Base-by-base conservation (phyloP, 805 yeast species). In the Starmerella riodocensis region DNA sequence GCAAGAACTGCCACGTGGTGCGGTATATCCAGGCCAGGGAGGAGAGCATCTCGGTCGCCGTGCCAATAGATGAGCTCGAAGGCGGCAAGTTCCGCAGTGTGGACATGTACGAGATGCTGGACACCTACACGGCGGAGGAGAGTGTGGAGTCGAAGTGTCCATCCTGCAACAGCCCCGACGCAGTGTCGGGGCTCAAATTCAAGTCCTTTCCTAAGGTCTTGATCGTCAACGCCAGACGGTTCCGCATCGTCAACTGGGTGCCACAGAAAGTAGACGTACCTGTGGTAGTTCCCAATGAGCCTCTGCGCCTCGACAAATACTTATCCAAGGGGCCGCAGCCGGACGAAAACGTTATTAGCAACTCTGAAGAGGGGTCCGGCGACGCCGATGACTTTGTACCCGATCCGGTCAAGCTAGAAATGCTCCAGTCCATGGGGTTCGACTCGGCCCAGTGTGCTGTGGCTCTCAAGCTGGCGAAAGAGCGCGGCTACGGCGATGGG, bases 341-440 rank as follows among this genome's bases (percentile, higher is more conserved):
- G 0, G 64, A 50, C 3, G 77, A 71, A 33, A 53, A 51, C 4
- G 46, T 65, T 1, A 44, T 71, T 13, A 63, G 54, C 2, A 64
- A 55, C 6, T 49, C 41, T 2, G 53, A 41, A 1, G 41, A 32
- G 3, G 49, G 26, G 2, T 28, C n/a, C 4, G 18, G 11, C 4
- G 38, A 6, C 1, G 44, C 42, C 16, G 48, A 26, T 2, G 34
- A 36, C 21, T 38, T 37, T 5, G 45, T 17, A 11, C 69, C 84
- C 44, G 61, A 58, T 24, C 69, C 65, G 1, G 74, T 73, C 1
- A 29, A 52, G 3, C 46, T 84, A 46, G 58, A 65, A 6, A 65
- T 67, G 42, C 67, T 91, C 7, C 57, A 64, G 35, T 73, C 72
- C 16, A 91, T 86, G 95, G 98, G 98, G n/a, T 88, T 91, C 55